Base-by-base conservation (phyloP, 2,329 filamentous ascomycete genomes). In the Phaeomoniella chlamydospora region DNA sequence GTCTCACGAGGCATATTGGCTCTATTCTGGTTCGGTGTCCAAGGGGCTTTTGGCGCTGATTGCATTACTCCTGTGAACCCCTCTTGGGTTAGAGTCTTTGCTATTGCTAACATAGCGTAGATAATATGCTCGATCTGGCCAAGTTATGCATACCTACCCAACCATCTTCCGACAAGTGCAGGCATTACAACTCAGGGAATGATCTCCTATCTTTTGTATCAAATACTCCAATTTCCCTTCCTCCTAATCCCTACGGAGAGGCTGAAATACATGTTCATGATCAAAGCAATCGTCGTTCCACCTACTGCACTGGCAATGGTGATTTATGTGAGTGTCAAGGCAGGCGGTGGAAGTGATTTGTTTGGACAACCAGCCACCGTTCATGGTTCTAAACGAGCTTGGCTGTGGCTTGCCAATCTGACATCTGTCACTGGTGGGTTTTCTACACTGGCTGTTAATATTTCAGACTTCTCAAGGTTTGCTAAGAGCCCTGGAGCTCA, bases 1-100 rank as follows among this genome's bases (percentile, higher is more conserved):
- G 47, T 71, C 3, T 67, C 64, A 0, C 57, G 68, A 9, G 58
- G 61, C 15, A 64, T 72, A 37, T 59, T 72, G 3, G 68, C 67
- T 2, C 46, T 72, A 14, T 72, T 74, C 52, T 73, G 70, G 77
- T 72, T 79, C 36, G 73, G 74, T 0, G 77, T 80, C 33, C 74
- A 80, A 44, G 72, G 70, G 29, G 72, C 73, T 40, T 35, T 75
- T 42, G 75, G 75, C 0, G 73, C 68, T 0, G 69, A 71, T 36
- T 37, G 9, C 16, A n/a, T 37, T 11, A 39, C 31, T 11, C 18
- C 3, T 26, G 17, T 38, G 12, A 37, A 34, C 35, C 35, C 18
- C 26, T 32, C 9, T 26, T 35, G 3, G n/a, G 6, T 26, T n/a
- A 9, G 22, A 26, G 22, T 6, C 9, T 26, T n/a, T 26, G 6